Base-by-base conservation (phyloP, 2,329 filamentous ascomycete species). In the Hypoxylon sp. region DNA sequence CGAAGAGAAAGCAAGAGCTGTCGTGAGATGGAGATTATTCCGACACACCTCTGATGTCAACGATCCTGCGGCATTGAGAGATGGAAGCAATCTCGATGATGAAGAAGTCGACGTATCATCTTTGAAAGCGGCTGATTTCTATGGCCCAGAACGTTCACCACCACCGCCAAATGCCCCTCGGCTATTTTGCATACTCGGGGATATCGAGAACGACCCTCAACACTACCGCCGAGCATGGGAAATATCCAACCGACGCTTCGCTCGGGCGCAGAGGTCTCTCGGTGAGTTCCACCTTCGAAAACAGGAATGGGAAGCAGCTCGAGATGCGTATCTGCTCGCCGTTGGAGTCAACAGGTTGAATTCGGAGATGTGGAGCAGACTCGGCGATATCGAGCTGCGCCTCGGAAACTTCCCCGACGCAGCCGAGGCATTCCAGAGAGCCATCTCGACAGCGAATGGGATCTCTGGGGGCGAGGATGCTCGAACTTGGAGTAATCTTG, bases 401-500 rank as follows among this genome's bases (percentile, higher is more conserved):
- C 83, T 96, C 0, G 87, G 88, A 8, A 84, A 89, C 38, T 98
- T 92, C 80, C 83, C 89, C 18, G 90, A 91, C 18, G 95, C 96
- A 0, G 89, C 92, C 0, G 89, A 95, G 70, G 91, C 93, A 0
- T 99, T 96, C 77, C 89, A 89, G 7, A 86, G 93, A 20, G 91
- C 91, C 7, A 94, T 99, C 9, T 89, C 92, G 70, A 79, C 81
- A 5, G 81, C 84, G 0, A 83, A 81, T 30, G 83, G 84, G 30
- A 78, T 78, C 1, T 85, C 92, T 9, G 96, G 97, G 49, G 94
- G 96, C 24, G 89, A 91, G 54, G 94, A 97, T 74, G 95, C 94
- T 0, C 89, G 97, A 74, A 93, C 93, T 0, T 99, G 96, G 93
- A 96, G 92, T 73, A 99, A 99, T 75, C 85, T 99, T 20, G 96